Conservation (phyloP, 2,329 filamentous ascomycete species). For the Phialocephala sp. region DNA sequence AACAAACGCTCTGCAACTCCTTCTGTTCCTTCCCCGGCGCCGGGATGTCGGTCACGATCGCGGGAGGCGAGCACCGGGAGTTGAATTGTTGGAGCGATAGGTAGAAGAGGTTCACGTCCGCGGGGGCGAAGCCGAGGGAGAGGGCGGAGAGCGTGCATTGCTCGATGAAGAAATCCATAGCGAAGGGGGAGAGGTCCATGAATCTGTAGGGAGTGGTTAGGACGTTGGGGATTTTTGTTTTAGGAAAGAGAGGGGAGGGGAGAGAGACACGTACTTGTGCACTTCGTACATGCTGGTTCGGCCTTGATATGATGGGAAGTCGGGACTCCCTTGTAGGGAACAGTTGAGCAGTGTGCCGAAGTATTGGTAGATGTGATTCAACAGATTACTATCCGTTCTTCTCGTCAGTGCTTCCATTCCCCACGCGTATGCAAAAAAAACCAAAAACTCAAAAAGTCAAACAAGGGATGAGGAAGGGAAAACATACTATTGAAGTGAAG, state of each 20-base stretch:
- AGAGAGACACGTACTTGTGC: conserved; percentile 49
- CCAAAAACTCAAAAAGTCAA: too few relatives aligned
- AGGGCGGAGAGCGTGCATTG: conserved; percentile 59
- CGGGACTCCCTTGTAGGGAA: conserved; percentile 53
- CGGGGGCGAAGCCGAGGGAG: conserved; percentile 61
- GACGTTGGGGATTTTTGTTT: not conserved
- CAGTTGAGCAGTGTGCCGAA: conserved; percentile 63
- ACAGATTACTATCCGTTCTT: conserved; percentile 50
- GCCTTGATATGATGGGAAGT: conserved; percentile 56
- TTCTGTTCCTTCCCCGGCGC: not conserved
- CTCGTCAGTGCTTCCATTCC: not conserved
- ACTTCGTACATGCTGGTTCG: conserved; percentile 55
- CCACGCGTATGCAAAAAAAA: too few relatives aligned
- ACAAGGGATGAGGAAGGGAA: not conserved
- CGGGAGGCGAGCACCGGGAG: conserved; percentile 53
- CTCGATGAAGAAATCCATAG: conserved; percentile 62
- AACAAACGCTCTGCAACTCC: not conserved
- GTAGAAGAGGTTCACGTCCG: conserved; percentile 55
- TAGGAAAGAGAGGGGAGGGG: not conserved
- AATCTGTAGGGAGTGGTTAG: conserved; percentile 50
- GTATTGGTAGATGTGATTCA: conserved; percentile 65
- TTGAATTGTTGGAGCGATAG: conserved; percentile 56
- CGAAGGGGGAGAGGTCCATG: conserved; percentile 57
- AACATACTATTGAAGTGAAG: conserved; percentile 60
- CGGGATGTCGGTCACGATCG: not conserved